These are phyloP conservation scores for Balansia obtecta DNA, from an alignment of 2,329 filamentous ascomycete species.

Conservation along the genomic window DNA sequence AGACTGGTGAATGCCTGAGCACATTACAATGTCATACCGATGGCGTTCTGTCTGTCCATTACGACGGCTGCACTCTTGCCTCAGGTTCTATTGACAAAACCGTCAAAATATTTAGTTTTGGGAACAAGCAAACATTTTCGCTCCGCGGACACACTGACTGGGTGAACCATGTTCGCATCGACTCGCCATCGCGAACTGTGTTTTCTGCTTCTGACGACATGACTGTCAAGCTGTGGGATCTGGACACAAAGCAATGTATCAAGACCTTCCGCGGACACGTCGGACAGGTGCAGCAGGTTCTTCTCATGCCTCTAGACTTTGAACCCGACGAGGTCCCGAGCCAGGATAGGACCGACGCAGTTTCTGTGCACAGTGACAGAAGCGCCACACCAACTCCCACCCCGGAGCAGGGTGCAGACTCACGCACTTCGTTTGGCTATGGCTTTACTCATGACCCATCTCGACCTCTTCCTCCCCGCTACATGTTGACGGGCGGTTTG, in stretches of 20 bases:
- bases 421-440: slow-evolving; percentile 43
- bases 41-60: slow-evolving; percentile 80
- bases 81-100: slow-evolving; percentile 84
- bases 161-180: slow-evolving; percentile 92
- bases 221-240: slow-evolving; percentile 83
- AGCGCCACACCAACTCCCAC: slow-evolving; percentile 27
- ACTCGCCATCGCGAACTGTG: slow-evolving; percentile 68
- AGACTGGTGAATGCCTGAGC: slow-evolving; percentile 74
- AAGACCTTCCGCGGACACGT: slow-evolving; percentile 76
- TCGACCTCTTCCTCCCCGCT: slow-evolving; percentile 67
- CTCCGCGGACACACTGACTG: slow-evolving; percentile 82
- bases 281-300: slow-evolving; percentile 85
- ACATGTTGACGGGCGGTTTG: slow-evolving; percentile 86
- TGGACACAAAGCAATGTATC: slow-evolving; percentile 73
- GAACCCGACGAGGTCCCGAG: slow-evolving; percentile 61
- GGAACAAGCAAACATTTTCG: slow-evolving; percentile 66
- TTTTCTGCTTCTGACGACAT: slow-evolving; percentile 92
- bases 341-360: slow-evolving; percentile 39
- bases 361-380: slow-evolving; percentile 35
- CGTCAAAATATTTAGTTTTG: slow-evolving; percentile 87
- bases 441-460: slow-evolving; percentile 47
- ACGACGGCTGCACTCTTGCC: slow-evolving; percentile 71
- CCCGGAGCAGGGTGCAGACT: slow-evolving; percentile 25
- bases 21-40: slow-evolving; percentile 68
- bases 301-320: slow-evolving; percentile 75